Conservation (phyloP, 805 yeast species). For the Ogataea polymorpha region DNA sequence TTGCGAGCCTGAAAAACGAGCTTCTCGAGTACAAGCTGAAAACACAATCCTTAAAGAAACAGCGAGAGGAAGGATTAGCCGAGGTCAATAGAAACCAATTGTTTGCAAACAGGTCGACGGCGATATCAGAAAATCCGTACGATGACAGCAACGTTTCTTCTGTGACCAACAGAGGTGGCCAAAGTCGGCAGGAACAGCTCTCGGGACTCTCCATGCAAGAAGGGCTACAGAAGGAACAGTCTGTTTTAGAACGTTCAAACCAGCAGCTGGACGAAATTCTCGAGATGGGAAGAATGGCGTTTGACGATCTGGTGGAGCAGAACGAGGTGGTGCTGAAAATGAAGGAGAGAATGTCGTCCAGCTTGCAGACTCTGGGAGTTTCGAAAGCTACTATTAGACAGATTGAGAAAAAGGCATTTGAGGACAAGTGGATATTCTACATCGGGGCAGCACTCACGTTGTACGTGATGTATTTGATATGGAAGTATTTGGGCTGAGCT, state of each 20-base stretch:
- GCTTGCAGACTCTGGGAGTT: slow-evolving; percentile 80
- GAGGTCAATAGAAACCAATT: slow-evolving; percentile 49
- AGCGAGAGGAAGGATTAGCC: slow-evolving; percentile 51
- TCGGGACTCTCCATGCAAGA: slow-evolving; percentile 43
- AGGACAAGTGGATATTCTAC: slow-evolving; percentile 86
- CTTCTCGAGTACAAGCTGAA: slow-evolving; percentile 44
- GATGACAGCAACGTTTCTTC: slow-evolving; percentile 27
- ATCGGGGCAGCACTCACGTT: slow-evolving; percentile 63
- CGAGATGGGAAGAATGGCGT: slow-evolving; percentile 83
- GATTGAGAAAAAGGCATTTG: slow-evolving; percentile 76
- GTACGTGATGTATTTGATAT: slow-evolving; percentile 62
- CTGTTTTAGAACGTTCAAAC: slow-evolving; percentile 62
- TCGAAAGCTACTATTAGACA: slow-evolving; percentile 78
- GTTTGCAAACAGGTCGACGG: slow-evolving; percentile 34
- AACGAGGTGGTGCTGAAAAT: slow-evolving; percentile 65
- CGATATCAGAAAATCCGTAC: slow-evolving; percentile 48
- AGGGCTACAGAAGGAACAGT: slow-evolving; percentile 68
- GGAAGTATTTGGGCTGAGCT: slow-evolving; percentile 56
- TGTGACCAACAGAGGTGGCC: slow-evolving; percentile 20
- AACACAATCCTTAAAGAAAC: slow-evolving; percentile 51
- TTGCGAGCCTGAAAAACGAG: slow-evolving; percentile 53
- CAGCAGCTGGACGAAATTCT: slow-evolving; percentile 84
- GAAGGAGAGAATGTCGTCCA: slow-evolving; percentile 59
- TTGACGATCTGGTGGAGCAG: slow-evolving; percentile 84
- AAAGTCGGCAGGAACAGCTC: slow-evolving; percentile 25